Base-by-base conservation (phyloP, 225 moss, liverwort and hornwort species). In the Lunularia cruciata region DNA sequence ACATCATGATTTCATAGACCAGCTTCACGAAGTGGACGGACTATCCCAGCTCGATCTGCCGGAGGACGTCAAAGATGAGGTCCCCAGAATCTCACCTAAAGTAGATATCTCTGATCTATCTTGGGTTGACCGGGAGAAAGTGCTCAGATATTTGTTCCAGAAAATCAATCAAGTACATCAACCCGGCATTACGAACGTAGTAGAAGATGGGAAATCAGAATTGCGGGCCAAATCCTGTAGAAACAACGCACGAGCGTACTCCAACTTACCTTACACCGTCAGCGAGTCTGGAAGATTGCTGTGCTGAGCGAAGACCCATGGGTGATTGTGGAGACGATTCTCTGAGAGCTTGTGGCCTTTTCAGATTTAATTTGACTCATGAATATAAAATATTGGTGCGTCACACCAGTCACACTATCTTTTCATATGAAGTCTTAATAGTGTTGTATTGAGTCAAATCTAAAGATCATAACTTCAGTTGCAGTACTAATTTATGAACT, bases 71-170 rank as follows among this genome's bases (percentile, higher is more conserved):
- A 77, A 70, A 6, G 56, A 82, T 7, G 70, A 59, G 4, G n/a
- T 60, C 33, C 73, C 83, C 2, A 78, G 63, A 32, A 60, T 80
- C 33, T 33, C 77, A 47, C 89, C 87, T 1, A 82, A 87, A 68
- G 81, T 89, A 16, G 94, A 91, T 73, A 91, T 89, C 62, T 94
- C 86, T 1, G 61, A 86, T 4, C 70, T 91, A 35, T 87, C 87
- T 26, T 94, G 87, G 91, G 63, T 71, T 6, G 86, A 91, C 11
- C 64, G 85, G 3, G 89, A 94, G 68, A 86, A 84, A 34, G 86
- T 89, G 26, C 33, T 94, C 70, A 73, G 89, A 32, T 83, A 85
- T 67, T 28, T 94, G 47, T 91, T 89, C 43, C 75, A 81, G 49
- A 89, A 83, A 27, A 86, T 91, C 23, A 87, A 82, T 43, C 81